Base-by-base conservation (phyloP, 495 filamentous ascomycete species). In the Penicillium macrosclerotiorum region DNA sequence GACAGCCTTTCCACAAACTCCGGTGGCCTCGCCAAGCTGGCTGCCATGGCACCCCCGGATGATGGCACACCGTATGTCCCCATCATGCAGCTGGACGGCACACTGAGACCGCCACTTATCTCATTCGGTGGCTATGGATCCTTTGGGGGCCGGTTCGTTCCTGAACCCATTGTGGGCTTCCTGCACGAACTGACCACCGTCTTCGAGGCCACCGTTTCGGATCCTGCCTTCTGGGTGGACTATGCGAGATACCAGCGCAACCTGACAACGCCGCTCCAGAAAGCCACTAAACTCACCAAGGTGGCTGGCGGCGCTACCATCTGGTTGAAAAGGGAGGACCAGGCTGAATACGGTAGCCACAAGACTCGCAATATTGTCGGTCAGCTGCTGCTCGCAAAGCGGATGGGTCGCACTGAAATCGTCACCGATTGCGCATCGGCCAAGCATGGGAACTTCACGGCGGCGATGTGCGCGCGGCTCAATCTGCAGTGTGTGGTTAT, bases 281-380 rank as follows among this genome's bases (percentile, higher is more conserved):
- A 49, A 34, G 64, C 62, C 19, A 35, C 44, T 17, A 63, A 59
- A 34, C 47, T 67, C 27, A 65, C 59, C 4, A 27, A 40, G 16
- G 12, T 51, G 27, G 57, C 48, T 4, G 55, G 50, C 1, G 64
- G 62, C 8, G 64, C 64, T 12, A 61, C 51, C 5, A 67, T 67
- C 34, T 67, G 64, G 62, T 53, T 67, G 5, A 67, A 67, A 42
- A 52, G 64, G 11, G 62, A 67, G 31, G 62, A 67, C 31, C 49
- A 51, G 20, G 61, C 53, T 20, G 59, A 55, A 12, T 63, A 60
- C 19, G 62, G 59, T 31, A 65, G 50, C 41, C 59, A 65, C 40
- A 60, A 63, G 23, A 30, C 59, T 19, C 57, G 59, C 46, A 67
- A 58, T 31, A 63, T 67, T 40, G 49, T 62, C 42, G 64, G 64